Conservation (phyloP, 768 basidiomycete genomes). For the Peribolospora kevripleyi region DNA sequence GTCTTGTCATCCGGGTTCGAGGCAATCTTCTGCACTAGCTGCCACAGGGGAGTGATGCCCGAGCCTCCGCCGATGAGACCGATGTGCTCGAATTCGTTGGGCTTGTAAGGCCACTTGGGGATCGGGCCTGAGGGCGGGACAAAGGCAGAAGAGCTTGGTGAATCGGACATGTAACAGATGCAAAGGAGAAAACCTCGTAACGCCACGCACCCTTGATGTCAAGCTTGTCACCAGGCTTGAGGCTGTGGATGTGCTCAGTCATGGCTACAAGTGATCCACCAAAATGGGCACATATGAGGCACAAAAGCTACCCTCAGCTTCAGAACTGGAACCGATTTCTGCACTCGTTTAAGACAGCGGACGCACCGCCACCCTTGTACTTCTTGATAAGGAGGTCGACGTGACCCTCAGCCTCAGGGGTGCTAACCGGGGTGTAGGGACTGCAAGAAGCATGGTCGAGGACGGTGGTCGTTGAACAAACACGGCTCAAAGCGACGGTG, state of each 20-base stretch:
- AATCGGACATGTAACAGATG: background rate
- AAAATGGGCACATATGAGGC: too few species aligned
- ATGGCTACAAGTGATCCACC: background rate
- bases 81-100: conserved; percentile 60
- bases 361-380: conserved; percentile 19
- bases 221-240: conserved; percentile 60
- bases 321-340: too few species aligned
- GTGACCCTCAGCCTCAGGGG: background rate
- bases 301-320: too few species aligned
- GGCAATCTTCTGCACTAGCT: conserved; percentile 5
- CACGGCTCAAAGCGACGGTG: too few species aligned
- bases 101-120: conserved; percentile 60
- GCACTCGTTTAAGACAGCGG: too few species aligned
- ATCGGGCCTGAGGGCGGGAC: conserved; percentile 29
- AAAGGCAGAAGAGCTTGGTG: background rate
- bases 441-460: conserved; percentile 1
- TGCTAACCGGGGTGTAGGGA: background rate
- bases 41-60: conserved; percentile 38
- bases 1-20: conserved; percentile 57
- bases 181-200: background rate
- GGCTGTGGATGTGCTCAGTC: conserved; percentile 35
- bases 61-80: conserved; percentile 79
- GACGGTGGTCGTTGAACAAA: too few species aligned
- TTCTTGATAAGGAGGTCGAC: conserved; percentile 62
- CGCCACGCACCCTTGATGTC: conserved; percentile 43